Conservation (phyloP, 2,329 filamentous ascomycete genomes). For the Monilinia polystroma region DNA sequence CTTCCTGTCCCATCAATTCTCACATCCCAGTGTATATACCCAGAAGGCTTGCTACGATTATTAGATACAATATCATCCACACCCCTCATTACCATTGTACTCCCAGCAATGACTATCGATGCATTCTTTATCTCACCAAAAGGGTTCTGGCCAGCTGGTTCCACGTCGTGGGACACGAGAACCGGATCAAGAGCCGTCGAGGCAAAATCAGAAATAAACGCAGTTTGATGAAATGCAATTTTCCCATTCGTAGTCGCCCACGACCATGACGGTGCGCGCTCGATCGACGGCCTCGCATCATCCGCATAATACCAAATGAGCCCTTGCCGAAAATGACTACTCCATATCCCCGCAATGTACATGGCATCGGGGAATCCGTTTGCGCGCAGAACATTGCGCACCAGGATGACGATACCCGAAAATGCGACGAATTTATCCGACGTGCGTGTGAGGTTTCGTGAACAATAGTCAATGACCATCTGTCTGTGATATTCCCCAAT, state of each 20-base stretch:
- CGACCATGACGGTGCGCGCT: slow-evolving; percentile 4
- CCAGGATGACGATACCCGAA: not conserved
- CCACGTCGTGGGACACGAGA: not conserved
- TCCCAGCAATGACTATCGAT: not conserved
- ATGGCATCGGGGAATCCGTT: not conserved
- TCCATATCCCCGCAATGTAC: slow-evolving; percentile 1
- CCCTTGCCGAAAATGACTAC: not conserved
- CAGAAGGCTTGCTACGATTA: not conserved
- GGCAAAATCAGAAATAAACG: not conserved
- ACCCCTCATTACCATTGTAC: not conserved
- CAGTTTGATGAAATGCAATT: not conserved
- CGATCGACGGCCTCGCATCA: not conserved
- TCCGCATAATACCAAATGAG: not conserved
- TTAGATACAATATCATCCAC: not conserved
- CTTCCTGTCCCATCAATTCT: not conserved
- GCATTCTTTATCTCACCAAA: not conserved
- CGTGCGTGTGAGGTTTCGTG: not conserved
- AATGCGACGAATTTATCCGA: not conserved
- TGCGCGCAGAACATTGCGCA: not conserved
- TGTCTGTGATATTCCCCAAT: not conserved
- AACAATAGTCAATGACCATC: not conserved
- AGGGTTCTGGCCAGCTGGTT: not conserved
- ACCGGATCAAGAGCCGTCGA: not conserved
- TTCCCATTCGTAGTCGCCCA: not conserved
- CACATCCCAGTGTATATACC: not conserved